phyloP scores from a whole-genome alignment of 768 basidiomycete genomes.

The Sporobolomyces phaffii region DNA sequence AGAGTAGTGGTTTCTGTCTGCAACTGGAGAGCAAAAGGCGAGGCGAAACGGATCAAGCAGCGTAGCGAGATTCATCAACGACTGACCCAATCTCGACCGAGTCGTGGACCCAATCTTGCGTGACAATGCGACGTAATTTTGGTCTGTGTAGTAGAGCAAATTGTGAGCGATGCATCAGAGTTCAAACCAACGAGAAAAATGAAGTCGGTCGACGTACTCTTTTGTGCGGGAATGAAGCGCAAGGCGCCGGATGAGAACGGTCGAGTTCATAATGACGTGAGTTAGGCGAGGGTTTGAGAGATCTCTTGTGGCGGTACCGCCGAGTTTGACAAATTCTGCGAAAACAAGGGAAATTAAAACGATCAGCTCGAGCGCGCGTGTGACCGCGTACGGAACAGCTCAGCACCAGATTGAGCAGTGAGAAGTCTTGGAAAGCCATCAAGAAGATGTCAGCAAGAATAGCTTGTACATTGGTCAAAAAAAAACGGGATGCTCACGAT shows the following conservation, averaged over 20 bases:
- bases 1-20: no score
- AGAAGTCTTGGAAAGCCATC: background rate
- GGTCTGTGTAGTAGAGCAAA: constrained; percentile 11
- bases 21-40: background rate
- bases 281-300: constrained; percentile 74
- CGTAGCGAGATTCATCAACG: constrained; percentile 21
- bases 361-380: no score
- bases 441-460: background rate
- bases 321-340: constrained; percentile 55
- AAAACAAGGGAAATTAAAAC: no score
- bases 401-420: background rate
- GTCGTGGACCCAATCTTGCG: constrained; percentile 18
- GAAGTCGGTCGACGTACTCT: constrained; percentile 19
- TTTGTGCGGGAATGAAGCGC: constrained; percentile 17
- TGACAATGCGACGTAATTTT: constrained; percentile 25
- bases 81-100: constrained; percentile 1
- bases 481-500: constrained; percentile 50
- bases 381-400: no score
- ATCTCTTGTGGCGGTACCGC: constrained; percentile 61
- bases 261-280: constrained; percentile 59
- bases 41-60: constrained; percentile 3
- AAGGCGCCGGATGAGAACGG: background rate
- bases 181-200: background rate
- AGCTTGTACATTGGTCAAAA: no score
- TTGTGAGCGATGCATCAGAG: background rate